phyloP scores from a whole-genome alignment of 768 basidiomycete genomes.

The Lentinula boryana region DNA sequence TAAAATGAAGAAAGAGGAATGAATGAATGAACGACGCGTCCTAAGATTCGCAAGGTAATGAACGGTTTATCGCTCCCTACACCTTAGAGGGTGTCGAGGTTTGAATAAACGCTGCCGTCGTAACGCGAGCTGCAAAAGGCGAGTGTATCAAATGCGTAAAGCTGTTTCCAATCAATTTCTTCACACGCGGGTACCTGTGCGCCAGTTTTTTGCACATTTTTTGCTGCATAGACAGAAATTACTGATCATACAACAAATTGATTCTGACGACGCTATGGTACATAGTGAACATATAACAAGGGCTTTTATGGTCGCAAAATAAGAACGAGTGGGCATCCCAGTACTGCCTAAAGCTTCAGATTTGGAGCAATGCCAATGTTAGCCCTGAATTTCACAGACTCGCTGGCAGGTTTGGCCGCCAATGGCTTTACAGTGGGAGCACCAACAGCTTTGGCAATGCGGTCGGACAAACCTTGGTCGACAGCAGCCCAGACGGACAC shows the following conservation, averaged over 20 bases:
- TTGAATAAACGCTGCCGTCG: slow-evolving; percentile 1
- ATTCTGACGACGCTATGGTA: not conserved
- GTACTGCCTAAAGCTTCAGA: not conserved
- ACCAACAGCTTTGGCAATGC: slow-evolving; percentile 73
- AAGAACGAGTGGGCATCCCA: not conserved
- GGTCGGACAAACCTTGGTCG: slow-evolving; percentile 66
- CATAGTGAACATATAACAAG: not conserved
- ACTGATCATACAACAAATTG: not conserved
- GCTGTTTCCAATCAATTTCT: not conserved
- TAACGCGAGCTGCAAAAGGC: slow-evolving; percentile 4
- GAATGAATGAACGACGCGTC: slow-evolving; percentile 8
- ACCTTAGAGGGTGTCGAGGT: not conserved
- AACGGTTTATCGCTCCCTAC: slow-evolving; percentile 4
- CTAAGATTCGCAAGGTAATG: not conserved
- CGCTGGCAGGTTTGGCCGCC: slow-evolving; percentile 49
- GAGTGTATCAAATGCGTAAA: not conserved
- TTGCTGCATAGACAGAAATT: not conserved
- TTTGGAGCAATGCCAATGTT: slow-evolving; percentile 23
- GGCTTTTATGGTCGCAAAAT: not conserved
- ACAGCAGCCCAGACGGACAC: slow-evolving; percentile 80
- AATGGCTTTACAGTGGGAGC: slow-evolving; percentile 54
- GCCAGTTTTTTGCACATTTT: not conserved
- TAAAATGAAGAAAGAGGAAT: slow-evolving; percentile 4
- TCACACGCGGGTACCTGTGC: not conserved
- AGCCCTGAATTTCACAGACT: slow-evolving; percentile 50